Evolutionary conservation across 306 rosid genomes (phyloP).

Genomic region (Crataegus laevigata): DNA sequence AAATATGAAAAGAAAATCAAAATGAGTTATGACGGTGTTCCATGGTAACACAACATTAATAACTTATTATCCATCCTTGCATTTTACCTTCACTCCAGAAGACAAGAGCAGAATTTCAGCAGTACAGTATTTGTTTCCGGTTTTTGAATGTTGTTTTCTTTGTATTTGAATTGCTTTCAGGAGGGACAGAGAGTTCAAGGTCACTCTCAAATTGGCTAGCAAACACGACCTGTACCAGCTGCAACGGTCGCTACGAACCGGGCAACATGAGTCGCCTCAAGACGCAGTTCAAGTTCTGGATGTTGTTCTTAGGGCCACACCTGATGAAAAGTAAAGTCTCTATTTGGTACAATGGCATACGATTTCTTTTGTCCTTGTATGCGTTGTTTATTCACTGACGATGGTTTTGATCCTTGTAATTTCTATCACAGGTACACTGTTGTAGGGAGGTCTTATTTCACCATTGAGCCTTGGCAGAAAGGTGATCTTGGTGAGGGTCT

Average conservation of each 20-base stretch:
- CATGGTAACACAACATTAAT: no score
- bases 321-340: conserved; percentile 25
- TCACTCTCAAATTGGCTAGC: conserved; percentile 39
- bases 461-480: neutral
- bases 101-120: conserved; percentile 24
- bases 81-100: conserved; percentile 46
- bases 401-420: conserved; percentile 16
- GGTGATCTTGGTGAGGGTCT: neutral
- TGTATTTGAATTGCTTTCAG: conserved; percentile 3
- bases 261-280: conserved; percentile 41
- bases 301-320: conserved; percentile 48
- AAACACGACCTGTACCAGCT: conserved; percentile 43
- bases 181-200: conserved; percentile 40
- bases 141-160: neutral
- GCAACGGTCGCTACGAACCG: conserved; percentile 27
- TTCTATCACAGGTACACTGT: neutral
- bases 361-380: neutral
- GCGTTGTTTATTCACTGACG: neutral
- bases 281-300: conserved; percentile 70
- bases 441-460: conserved; percentile 14
- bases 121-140: conserved; percentile 22
- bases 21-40: no score
- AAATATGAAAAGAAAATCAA: no score
- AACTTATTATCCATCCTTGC: neutral
- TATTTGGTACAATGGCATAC: neutral